Evolutionary conservation across 2,329 filamentous ascomycete species (phyloP).

Genomic region (Phyllosticta citriasiana): DNA sequence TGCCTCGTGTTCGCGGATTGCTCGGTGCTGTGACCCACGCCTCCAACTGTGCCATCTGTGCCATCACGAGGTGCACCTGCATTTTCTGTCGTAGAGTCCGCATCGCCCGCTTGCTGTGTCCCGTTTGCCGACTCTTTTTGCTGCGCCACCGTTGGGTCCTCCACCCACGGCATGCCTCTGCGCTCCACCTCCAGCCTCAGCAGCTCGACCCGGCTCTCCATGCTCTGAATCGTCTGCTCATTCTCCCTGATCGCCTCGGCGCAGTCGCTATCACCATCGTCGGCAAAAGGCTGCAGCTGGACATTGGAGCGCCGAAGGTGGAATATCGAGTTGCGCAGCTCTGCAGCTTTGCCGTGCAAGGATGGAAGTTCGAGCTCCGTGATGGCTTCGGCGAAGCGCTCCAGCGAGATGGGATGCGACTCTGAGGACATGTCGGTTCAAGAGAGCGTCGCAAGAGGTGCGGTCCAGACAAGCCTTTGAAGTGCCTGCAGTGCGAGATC

Average conservation of each 20-base stretch:
- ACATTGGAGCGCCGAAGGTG: conserved; percentile 67
- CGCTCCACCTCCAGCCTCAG: conserved; percentile 55
- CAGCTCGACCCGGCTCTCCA: conserved; percentile 55
- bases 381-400: conserved; percentile 58
- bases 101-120: not conserved
- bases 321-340: conserved; percentile 63
- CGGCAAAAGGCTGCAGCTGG: conserved; percentile 59
- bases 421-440: conserved; percentile 48
- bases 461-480: not conserved
- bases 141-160: conserved; percentile 14
- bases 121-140: conserved; percentile 9
- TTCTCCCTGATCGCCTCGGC: conserved; percentile 66
- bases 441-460: not conserved
- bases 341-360: conserved; percentile 65
- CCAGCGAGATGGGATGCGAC: conserved; percentile 49
- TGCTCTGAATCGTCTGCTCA: conserved; percentile 55
- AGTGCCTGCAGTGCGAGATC: not conserved
- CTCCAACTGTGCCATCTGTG: not conserved
- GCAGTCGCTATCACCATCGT: conserved; percentile 59
- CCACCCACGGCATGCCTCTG: conserved; percentile 45
- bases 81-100: not conserved
- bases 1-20: not conserved
- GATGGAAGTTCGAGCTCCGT: conserved; percentile 54
- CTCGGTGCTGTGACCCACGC: not conserved
- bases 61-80: not conserved